These are phyloP conservation scores for Fennellomyces sp. DNA, from an alignment of 371 early-diverging fungal species.

Conservation along the genomic window DNA sequence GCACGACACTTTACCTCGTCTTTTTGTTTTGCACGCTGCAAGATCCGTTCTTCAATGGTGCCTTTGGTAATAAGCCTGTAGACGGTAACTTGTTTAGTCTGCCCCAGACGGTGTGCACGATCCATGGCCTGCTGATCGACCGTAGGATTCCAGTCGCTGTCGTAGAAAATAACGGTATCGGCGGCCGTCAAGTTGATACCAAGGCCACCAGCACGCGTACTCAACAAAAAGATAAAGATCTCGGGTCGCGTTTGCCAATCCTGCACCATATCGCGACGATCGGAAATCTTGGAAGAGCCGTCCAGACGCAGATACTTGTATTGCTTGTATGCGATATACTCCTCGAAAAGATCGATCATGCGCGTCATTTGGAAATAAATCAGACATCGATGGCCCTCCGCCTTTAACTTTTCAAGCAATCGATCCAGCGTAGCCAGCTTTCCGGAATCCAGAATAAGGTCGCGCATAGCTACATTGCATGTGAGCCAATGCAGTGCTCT, in stretches of 20 bases:
- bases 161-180: constrained; percentile 99
- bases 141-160: constrained; percentile 99
- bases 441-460: constrained; percentile 92
- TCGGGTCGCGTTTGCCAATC: constrained; percentile 93
- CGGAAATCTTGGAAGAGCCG: constrained; percentile 92
- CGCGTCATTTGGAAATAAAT: constrained; percentile 99
- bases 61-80: constrained; percentile 90
- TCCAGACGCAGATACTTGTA: constrained; percentile 95
- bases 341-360: constrained; percentile 98
- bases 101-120: constrained; percentile 97
- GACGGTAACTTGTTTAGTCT: constrained; percentile 95
- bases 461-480: constrained; percentile 58
- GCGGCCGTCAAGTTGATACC: constrained; percentile 99
- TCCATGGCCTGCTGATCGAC: constrained; percentile 99
- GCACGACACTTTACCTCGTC: constrained; percentile 71
- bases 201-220: constrained; percentile 98
- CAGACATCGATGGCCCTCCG: constrained; percentile 93
- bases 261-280: constrained; percentile 91
- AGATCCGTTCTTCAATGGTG: constrained; percentile 92
- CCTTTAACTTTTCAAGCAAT: constrained; percentile 86
- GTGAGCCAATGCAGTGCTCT: too few species aligned
- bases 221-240: constrained; percentile 96
- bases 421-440: constrained; percentile 92
- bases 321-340: constrained; percentile 88
- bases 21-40: constrained; percentile 92